phyloP scores from a whole-genome alignment of 371 early-diverging fungal genomes.

The Entomophthora muscae region DNA sequence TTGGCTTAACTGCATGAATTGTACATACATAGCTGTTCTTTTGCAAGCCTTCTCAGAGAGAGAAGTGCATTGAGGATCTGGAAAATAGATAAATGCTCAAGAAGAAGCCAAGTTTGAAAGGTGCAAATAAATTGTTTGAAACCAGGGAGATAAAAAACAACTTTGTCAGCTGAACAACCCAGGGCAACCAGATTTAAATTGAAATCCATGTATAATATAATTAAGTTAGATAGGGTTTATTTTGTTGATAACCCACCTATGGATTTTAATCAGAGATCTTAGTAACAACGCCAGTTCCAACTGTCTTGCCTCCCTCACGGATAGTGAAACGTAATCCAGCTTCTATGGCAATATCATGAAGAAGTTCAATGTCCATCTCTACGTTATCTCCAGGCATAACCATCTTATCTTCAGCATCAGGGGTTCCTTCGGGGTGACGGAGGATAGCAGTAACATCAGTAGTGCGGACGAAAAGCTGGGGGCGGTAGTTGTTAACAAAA shows the following conservation, averaged over 20 bases:
- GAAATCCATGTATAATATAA: too few species aligned
- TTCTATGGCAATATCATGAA: constrained; percentile 70
- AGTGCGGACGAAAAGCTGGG: constrained; percentile 88
- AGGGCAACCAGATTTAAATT: too few species aligned
- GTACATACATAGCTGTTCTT: too few species aligned
- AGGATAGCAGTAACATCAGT: constrained; percentile 84
- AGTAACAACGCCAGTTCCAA: constrained; percentile 76
- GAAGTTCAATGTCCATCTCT: constrained; percentile 62
- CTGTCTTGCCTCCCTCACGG: constrained; percentile 95
- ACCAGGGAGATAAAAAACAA: not conserved
- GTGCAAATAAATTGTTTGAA: not conserved
- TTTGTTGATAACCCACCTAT: not conserved
- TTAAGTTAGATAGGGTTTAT: too few species aligned
- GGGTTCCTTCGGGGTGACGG: constrained; percentile 61
- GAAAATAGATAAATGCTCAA: too few species aligned
- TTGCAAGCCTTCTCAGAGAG: too few species aligned
- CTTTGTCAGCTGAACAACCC: too few species aligned
- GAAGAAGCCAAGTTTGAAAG: too few species aligned
- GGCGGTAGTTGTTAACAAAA: constrained; percentile 91
- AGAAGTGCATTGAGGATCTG: too few species aligned
- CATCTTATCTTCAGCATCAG: constrained; percentile 78
- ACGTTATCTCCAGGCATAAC: constrained; percentile 98
- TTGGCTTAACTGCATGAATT: too few species aligned
- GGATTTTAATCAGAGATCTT: constrained; percentile 29
- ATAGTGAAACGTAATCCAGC: constrained; percentile 90